Conservation (phyloP, 108 stramenopile genomes). For the Schizochytrium sp. region DNA sequence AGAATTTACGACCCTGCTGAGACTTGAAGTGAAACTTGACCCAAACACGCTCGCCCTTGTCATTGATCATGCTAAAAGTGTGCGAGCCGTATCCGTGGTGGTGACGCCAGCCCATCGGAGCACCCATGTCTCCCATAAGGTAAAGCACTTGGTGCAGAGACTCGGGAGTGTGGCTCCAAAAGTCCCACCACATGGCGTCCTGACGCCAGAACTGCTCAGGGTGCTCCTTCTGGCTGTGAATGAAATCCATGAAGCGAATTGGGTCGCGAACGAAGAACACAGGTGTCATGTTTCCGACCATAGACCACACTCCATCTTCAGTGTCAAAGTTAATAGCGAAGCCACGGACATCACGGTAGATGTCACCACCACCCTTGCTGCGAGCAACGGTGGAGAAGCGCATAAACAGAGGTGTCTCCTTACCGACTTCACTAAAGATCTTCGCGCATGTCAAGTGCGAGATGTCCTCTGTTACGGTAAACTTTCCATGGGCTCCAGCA, state of each 20-base stretch:
- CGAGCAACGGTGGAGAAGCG: slow-evolving; percentile 82
- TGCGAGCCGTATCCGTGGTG: slow-evolving; percentile 83
- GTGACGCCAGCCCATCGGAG: slow-evolving; percentile 76
- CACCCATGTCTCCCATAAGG: slow-evolving; percentile 79
- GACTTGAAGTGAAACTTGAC: slow-evolving; percentile 85
- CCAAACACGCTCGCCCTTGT: slow-evolving; percentile 73
- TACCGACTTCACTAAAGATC: slow-evolving; percentile 75
- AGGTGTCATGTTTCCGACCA: slow-evolving; percentile 84
- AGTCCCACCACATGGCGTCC: slow-evolving; percentile 82
- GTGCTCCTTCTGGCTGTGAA: slow-evolving; percentile 83
- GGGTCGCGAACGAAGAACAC: slow-evolving; percentile 83
- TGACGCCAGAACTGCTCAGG: slow-evolving; percentile 78
- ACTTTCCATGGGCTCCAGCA: slow-evolving; percentile 80
- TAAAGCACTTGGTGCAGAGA: slow-evolving; percentile 79
- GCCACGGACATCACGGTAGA: slow-evolving; percentile 79
- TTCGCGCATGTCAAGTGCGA: slow-evolving; percentile 73
- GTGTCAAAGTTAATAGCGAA: slow-evolving; percentile 83
- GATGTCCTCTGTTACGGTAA: slow-evolving; percentile 72
- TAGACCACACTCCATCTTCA: slow-evolving; percentile 81
- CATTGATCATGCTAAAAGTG: slow-evolving; percentile 82
- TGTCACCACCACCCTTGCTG: slow-evolving; percentile 79
- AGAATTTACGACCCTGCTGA: slow-evolving; percentile 81
- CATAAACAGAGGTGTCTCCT: slow-evolving; percentile 76
- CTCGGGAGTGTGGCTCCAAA: slow-evolving; percentile 79
- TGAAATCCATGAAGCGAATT: slow-evolving; percentile 80